Conservation (phyloP, 176 grass and related monocot genomes). For the Phoenix dactylifera region DNA sequence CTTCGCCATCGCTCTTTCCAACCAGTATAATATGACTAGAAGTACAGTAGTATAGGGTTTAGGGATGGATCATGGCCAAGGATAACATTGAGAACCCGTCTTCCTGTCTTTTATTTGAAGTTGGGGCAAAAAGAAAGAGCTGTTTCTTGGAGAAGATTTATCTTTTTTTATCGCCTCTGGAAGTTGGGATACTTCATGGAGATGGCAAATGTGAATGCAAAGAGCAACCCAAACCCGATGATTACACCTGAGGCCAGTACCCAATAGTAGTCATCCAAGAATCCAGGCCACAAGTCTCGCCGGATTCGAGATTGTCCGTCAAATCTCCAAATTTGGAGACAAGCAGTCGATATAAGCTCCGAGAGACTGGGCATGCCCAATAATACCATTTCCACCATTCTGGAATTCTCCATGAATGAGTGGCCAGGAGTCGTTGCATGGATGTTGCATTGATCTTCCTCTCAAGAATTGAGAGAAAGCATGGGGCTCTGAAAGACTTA, state of each 20-base stretch:
- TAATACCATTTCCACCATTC: conserved; percentile 89
- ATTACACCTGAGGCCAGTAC: conserved; percentile 30
- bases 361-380: conserved; percentile 63
- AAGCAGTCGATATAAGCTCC: conserved; percentile 71
- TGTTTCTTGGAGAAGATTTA: neutral
- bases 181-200: conserved; percentile 80
- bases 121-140: too few species aligned
- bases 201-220: conserved; percentile 70
- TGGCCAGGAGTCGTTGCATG: neutral
- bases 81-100: too few species aligned
- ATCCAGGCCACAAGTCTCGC: conserved; percentile 16
- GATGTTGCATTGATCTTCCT: too few species aligned
- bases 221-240: conserved; percentile 31
- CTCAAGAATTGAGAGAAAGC: neutral
- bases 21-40: too few species aligned
- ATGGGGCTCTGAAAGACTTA: conserved; percentile 23
- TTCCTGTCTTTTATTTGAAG: too few species aligned
- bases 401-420: conserved; percentile 40
- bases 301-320: neutral
- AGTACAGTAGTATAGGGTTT: too few species aligned
- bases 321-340: conserved; percentile 63
- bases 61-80: too few species aligned
- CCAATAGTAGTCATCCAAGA: conserved; percentile 34
- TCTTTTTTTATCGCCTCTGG: conserved; percentile 51
- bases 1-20: too few species aligned